phyloP scores from a whole-genome alignment of 2,329 filamentous ascomycete species.

The Acrocalymma vagum region DNA sequence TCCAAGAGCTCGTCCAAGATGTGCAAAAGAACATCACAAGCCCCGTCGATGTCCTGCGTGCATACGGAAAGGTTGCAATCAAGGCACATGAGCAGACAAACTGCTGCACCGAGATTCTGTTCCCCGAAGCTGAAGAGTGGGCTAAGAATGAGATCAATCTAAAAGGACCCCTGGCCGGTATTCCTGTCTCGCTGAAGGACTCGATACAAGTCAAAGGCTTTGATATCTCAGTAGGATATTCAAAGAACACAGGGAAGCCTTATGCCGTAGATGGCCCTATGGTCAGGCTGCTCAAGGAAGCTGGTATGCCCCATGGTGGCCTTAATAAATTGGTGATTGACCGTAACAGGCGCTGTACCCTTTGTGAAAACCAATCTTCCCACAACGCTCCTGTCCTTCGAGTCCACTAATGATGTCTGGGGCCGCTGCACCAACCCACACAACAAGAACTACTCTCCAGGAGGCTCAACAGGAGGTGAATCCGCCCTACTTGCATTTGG shows the following conservation, averaged over 20 bases:
- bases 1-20: slow-evolving; percentile 78
- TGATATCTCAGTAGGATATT: slow-evolving; percentile 84
- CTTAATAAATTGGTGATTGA: slow-evolving; percentile 6
- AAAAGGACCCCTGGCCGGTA: slow-evolving; percentile 83
- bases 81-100: slow-evolving; percentile 88
- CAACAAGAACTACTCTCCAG: slow-evolving; percentile 83
- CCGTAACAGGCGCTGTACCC: slow-evolving; percentile 73
- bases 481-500: slow-evolving; percentile 81
- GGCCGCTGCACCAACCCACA: slow-evolving; percentile 84
- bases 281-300: slow-evolving; percentile 81
- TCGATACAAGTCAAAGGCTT: slow-evolving; percentile 81
- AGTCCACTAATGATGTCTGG: slow-evolving; percentile 83
- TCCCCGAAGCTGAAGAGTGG: slow-evolving; percentile 81
- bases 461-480: slow-evolving; percentile 89
- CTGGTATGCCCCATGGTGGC: slow-evolving; percentile 55
- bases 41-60: slow-evolving; percentile 77
- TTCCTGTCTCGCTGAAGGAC: slow-evolving; percentile 85
- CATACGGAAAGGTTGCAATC: slow-evolving; percentile 87
- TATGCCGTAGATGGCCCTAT: slow-evolving; percentile 73
- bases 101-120: slow-evolving; percentile 86
- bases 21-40: slow-evolving; percentile 74
- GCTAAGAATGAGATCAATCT: slow-evolving; percentile 69
- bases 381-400: slow-evolving; percentile 85
- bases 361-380: slow-evolving; percentile 94
- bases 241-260: slow-evolving; percentile 74